Percentiles rank a stretch among this genome's conserved stretches.
These are phyloP conservation scores for Penicillium sumatraense DNA, from an alignment of 2,329 filamentous ascomycete species.

Conservation along the genomic window DNA sequence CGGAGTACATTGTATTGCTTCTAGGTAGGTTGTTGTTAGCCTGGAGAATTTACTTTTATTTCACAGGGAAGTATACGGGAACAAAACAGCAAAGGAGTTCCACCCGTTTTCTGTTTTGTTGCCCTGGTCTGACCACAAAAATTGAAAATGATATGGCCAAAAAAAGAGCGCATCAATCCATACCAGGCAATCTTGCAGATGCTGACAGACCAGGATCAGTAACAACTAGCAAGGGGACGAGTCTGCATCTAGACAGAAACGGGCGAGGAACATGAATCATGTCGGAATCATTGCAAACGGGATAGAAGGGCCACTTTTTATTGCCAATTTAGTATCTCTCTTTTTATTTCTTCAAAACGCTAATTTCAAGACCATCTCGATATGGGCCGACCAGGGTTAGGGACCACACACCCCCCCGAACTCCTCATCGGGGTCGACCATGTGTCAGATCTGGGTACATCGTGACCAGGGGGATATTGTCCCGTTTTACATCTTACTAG, in stretches of 20 bases:
- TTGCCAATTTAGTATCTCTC: not conserved
- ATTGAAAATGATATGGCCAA: not conserved
- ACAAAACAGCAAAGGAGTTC: too few relatives aligned
- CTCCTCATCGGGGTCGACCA: constrained; percentile 25
- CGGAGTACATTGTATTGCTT: too few relatives aligned
- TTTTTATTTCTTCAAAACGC: not conserved
- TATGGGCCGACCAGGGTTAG: constrained; percentile 9
- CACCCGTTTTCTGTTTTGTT: not conserved
- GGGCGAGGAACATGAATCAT: constrained; percentile 10
- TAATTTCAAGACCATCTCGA: constrained; percentile 10
- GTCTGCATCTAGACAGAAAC: constrained; percentile 16
- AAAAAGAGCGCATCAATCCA: constrained; percentile 14
- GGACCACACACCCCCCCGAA: constrained; percentile 18
- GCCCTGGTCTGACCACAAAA: not conserved
- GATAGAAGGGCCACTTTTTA: not conserved
- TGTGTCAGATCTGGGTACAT: constrained; percentile 24
- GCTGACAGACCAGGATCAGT: constrained; percentile 14
- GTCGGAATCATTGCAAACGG: not conserved
- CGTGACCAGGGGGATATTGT: constrained; percentile 7
- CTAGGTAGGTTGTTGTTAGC: too few relatives aligned
- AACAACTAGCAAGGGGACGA: constrained; percentile 3
- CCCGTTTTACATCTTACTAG: constrained; percentile 8
- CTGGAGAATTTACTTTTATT: too few relatives aligned
- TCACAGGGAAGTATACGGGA: too few relatives aligned
- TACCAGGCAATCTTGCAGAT: not conserved